Evolutionary conservation across 495 filamentous ascomycete species (phyloP).

Genomic region (Elasticomyces elasticus): DNA sequence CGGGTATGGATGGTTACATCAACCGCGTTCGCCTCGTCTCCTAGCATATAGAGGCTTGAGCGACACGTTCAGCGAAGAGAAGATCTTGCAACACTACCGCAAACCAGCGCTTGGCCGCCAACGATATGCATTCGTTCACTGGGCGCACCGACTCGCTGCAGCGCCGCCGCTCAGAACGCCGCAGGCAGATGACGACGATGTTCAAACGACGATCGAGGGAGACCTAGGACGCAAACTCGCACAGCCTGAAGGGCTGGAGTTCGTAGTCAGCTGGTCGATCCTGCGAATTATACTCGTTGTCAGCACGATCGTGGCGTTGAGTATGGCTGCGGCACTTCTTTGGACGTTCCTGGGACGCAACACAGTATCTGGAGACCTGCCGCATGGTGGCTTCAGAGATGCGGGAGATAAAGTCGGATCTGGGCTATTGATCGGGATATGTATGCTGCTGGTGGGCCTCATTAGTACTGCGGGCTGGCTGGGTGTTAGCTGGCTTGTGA

Average conservation of each 20-base stretch:
- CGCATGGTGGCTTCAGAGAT: slow-evolving; percentile 14
- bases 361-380: neutral
- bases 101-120: slow-evolving; percentile 10
- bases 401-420: slow-evolving; percentile 20
- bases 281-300: slow-evolving; percentile 16
- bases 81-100: slow-evolving; percentile 20
- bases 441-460: slow-evolving; percentile 18
- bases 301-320: slow-evolving; percentile 3
- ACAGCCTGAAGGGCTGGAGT: slow-evolving; percentile 23
- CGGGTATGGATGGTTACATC: slow-evolving; percentile 9
- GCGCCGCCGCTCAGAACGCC: slow-evolving; percentile 6
- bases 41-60: slow-evolving; percentile 16
- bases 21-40: slow-evolving; percentile 9
- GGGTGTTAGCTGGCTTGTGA: slow-evolving; percentile 23
- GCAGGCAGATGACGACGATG: neutral
- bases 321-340: slow-evolving; percentile 17
- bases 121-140: slow-evolving; percentile 25
- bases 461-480: slow-evolving; percentile 20
- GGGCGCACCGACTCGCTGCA: slow-evolving; percentile 23
- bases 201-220: neutral
- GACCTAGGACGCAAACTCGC: neutral
- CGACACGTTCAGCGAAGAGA: slow-evolving; percentile 22
- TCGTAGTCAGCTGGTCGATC: slow-evolving; percentile 22
- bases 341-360: slow-evolving; percentile 24
- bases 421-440: slow-evolving; percentile 19